Evolutionary conservation across 2,329 filamentous ascomycete genomes (phyloP).

Genomic region (Periconia digitata): DNA sequence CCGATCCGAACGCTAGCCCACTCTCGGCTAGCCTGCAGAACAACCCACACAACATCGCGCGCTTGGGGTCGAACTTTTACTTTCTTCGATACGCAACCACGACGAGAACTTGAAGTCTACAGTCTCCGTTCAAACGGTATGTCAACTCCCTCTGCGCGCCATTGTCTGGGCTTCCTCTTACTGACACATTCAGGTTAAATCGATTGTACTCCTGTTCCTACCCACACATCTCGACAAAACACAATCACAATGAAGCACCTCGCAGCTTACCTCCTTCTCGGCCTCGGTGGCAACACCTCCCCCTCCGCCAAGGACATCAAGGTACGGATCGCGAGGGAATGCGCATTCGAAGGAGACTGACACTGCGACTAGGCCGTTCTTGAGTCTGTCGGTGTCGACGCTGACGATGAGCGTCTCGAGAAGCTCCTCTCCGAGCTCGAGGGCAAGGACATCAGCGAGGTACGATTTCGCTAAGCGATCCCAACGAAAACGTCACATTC

Average conservation of each 20-base stretch:
- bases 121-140: constrained; percentile 98
- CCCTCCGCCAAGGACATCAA: constrained; percentile 81
- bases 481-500: too few species aligned
- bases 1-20: constrained; percentile 11
- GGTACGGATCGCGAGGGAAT: constrained; percentile 14
- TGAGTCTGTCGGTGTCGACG: constrained; percentile 91
- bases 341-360: constrained; percentile 4
- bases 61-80: constrained; percentile 32
- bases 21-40: constrained; percentile 7
- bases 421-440: constrained; percentile 88
- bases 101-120: constrained; percentile 88
- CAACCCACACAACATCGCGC: constrained; percentile 14
- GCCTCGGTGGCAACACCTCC: constrained; percentile 86
- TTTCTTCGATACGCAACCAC: constrained; percentile 33
- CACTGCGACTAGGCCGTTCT: constrained; percentile 68
- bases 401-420: constrained; percentile 79
- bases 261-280: constrained; percentile 97
- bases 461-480: constrained; percentile 59
- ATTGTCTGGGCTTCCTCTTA: constrained; percentile 1
- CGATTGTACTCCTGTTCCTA: constrained; percentile 93
- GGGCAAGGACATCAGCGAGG: constrained; percentile 90
- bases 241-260: constrained; percentile 95
- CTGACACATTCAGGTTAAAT: constrained; percentile 58
- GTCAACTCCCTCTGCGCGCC: constrained; percentile 1
- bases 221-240: constrained; percentile 20